Percentiles rank a stretch among this genome's conserved stretches.
Evolutionary conservation across 495 filamentous ascomycete genomes (phyloP).

Genomic region (Jackrogersella multiformis): DNA sequence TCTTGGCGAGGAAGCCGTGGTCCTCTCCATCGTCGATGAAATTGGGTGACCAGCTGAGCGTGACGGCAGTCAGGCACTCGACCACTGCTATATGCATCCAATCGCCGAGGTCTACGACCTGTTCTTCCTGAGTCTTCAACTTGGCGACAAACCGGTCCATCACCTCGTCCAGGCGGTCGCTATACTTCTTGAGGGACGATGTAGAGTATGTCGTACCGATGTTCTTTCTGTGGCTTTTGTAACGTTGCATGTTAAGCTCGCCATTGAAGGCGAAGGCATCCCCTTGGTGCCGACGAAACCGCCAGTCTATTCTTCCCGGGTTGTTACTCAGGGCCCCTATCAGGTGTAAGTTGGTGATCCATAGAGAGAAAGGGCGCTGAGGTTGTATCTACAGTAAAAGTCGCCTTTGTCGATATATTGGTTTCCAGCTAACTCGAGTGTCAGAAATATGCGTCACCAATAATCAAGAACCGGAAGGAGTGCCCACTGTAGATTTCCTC

Average conservation of each 20-base stretch:
- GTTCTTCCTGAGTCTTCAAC: conserved; percentile 38
- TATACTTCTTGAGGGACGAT: conserved; percentile 49
- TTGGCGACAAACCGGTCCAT: conserved; percentile 37
- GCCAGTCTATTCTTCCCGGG: conserved; percentile 24
- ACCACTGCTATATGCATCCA: conserved; percentile 57
- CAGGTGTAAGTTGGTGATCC: neutral
- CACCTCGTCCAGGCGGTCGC: conserved; percentile 48
- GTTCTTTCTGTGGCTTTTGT: conserved; percentile 51
- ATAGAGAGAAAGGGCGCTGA: neutral
- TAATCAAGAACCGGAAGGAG: neutral
- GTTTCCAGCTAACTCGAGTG: conserved; percentile 33
- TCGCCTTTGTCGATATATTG: conserved; percentile 48
- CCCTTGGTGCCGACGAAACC: conserved; percentile 11
- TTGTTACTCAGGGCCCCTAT: conserved; percentile 20
- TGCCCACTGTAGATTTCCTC: conserved; percentile 53
- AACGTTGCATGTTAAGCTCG: conserved; percentile 50
- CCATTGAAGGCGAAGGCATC: conserved; percentile 34
- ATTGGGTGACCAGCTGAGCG: conserved; percentile 53
- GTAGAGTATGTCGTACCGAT: conserved; percentile 51
- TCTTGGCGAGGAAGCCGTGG: conserved; percentile 48
- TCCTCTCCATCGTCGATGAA: conserved; percentile 48
- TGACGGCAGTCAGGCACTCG: conserved; percentile 52
- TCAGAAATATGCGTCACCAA: neutral
- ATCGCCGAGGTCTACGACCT: conserved; percentile 50
- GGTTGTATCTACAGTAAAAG: conserved; percentile 47